phyloP scores from a whole-genome alignment of 2,329 filamentous ascomycete species.

The Diaporthe amygdali region DNA sequence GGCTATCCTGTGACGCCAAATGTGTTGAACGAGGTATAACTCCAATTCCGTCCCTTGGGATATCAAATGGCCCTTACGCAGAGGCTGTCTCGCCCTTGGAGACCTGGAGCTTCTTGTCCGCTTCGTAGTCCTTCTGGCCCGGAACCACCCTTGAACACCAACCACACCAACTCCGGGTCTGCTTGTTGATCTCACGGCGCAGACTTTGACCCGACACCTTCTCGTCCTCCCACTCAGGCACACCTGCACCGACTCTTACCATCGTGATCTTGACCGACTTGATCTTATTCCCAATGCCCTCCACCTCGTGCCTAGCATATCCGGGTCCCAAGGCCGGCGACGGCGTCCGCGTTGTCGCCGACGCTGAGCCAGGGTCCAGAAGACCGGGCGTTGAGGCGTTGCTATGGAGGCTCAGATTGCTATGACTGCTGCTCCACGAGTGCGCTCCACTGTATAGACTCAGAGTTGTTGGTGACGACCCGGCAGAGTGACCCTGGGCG shows the following conservation, averaged over 20 bases:
- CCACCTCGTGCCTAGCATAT: conserved; percentile 86
- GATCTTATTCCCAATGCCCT: conserved; percentile 86
- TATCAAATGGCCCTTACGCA: not conserved
- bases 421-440: conserved; percentile 25
- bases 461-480: conserved; percentile 16
- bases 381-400: conserved; percentile 31
- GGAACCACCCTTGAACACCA: conserved; percentile 86
- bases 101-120: conserved; percentile 20
- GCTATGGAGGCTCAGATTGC: conserved; percentile 24
- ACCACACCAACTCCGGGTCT: conserved; percentile 83
- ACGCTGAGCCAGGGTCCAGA: conserved; percentile 27
- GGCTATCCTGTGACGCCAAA: not conserved
- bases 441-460: conserved; percentile 25
- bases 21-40: not conserved
- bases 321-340: conserved; percentile 66
- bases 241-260: conserved; percentile 80
- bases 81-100: not conserved
- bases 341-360: conserved; percentile 45
- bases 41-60: not conserved
- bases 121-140: conserved; percentile 50
- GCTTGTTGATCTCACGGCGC: conserved; percentile 70
- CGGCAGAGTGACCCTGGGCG: conserved; percentile 14
- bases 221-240: conserved; percentile 86
- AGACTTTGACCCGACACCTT: conserved; percentile 69
- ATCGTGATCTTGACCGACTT: conserved; percentile 88